Conservation (phyloP, 78 protist genomes). For the Pelomyxa schiedti region DNA sequence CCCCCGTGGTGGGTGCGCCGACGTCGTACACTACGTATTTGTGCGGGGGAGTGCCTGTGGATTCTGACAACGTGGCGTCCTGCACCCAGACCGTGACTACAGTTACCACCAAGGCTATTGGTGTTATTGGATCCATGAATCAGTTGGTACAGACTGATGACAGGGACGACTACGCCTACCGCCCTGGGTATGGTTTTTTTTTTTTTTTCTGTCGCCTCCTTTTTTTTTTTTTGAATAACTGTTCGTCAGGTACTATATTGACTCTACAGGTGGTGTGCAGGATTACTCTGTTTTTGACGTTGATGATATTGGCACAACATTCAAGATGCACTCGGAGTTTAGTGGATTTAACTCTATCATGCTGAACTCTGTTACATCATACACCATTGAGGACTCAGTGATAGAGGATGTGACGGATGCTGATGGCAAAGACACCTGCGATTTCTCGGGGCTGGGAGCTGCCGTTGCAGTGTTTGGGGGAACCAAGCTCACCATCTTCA, state of each 20-base stretch:
- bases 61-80: too few species aligned
- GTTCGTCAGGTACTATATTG: too few species aligned
- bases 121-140: background rate
- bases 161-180: background rate
- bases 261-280: background rate
- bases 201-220: too few species aligned
- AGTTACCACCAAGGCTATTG: background rate
- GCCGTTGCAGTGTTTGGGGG: background rate
- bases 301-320: background rate
- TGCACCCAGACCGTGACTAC: background rate
- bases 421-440: background rate
- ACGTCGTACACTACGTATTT: too few species aligned
- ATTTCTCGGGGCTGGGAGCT: background rate
- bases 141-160: background rate
- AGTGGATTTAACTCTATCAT: background rate
- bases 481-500: background rate
- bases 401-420: background rate
- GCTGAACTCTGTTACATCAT: background rate
- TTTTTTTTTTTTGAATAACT: too few species aligned
- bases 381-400: background rate
- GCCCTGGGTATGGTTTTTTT: background rate
- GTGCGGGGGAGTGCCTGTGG: too few species aligned
- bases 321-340: background rate
- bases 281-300: background rate
- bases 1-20: too few species aligned